Evolutionary conservation across 768 basidiomycete genomes (phyloP).

Genomic region (Tylopilus subfusipes): DNA sequence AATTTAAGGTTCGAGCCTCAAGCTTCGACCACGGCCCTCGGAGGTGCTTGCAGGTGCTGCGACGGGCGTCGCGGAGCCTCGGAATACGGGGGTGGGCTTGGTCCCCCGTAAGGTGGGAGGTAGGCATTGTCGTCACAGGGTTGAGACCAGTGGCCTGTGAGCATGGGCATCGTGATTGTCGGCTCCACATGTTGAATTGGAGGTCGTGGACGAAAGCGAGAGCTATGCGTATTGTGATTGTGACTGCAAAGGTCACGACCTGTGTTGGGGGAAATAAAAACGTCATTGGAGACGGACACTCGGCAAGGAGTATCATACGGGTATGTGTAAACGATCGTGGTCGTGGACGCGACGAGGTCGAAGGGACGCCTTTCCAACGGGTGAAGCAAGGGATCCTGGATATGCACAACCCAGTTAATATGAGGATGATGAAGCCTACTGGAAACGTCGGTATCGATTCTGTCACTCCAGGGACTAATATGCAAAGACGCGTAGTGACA

Average conservation of each 20-base stretch:
- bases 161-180: neutral
- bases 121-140: too few species aligned
- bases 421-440: constrained; percentile 16
- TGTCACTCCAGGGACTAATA: neutral
- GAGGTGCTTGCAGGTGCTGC: too few species aligned
- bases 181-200: constrained; percentile 5
- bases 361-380: neutral
- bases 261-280: neutral
- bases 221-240: too few species aligned
- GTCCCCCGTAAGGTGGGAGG: too few species aligned
- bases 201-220: neutral
- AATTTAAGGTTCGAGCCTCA: too few species aligned
- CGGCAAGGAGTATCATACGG: neutral
- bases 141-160: too few species aligned
- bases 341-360: neutral
- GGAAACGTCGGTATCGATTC: neutral
- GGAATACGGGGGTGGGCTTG: too few species aligned
- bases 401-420: neutral
- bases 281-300: neutral
- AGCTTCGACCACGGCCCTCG: too few species aligned
- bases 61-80: too few species aligned
- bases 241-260: neutral
- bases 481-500: neutral
- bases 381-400: constrained; percentile 4
- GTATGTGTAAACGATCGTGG: neutral